Conservation (phyloP, 179 eudicot species). For the Gypsophila paniculata region DNA sequence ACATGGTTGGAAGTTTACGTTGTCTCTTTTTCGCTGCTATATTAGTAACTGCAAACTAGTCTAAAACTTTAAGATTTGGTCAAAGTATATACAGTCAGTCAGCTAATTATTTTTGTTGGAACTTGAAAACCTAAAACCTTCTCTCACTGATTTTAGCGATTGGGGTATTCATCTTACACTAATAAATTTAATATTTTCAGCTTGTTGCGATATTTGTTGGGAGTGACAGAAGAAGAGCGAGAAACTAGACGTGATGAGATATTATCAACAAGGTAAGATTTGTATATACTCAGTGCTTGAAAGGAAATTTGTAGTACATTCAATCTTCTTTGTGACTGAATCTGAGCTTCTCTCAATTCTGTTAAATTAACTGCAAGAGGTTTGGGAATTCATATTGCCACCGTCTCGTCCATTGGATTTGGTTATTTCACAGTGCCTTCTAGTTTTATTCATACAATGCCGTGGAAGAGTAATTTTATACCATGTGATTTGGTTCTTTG, state of each 20-base stretch:
- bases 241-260: slow-evolving; percentile 86
- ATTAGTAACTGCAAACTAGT: too few relatives aligned
- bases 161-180: slow-evolving; percentile 12
- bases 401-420: too few relatives aligned
- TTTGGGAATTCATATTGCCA: too few relatives aligned
- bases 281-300: not conserved
- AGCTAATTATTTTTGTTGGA: not conserved
- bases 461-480: too few relatives aligned
- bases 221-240: slow-evolving; percentile 82
- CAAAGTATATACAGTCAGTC: not conserved
- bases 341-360: not conserved
- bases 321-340: not conserved
- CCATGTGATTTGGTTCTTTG: too few relatives aligned
- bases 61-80: not conserved
- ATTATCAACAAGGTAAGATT: slow-evolving; percentile 77
- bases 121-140: not conserved
- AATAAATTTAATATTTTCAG: slow-evolving; percentile 41
- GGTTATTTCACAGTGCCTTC: too few relatives aligned
- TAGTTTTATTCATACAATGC: too few relatives aligned
- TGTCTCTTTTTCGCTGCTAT: too few relatives aligned
- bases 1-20: too few relatives aligned
- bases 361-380: not conserved
- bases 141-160: not conserved
- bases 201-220: slow-evolving; percentile 72
- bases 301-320: not conserved